Conservation (phyloP, 108 stramenopile genomes). For the Heterococcus sp. region DNA sequence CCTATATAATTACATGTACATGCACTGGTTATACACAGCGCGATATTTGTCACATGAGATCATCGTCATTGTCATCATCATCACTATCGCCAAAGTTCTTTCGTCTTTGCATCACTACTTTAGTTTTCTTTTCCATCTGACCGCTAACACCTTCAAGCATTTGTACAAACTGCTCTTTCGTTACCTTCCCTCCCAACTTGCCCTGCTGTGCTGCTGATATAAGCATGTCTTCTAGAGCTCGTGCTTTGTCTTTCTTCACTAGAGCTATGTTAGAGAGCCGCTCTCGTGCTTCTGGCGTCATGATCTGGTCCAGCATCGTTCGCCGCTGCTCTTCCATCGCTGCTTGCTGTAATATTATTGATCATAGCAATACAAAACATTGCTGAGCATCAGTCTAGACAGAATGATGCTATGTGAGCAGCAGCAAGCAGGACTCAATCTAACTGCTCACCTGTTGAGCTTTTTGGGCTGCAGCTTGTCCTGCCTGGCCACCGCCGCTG, state of each 20-base stretch:
- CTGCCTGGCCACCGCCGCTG: neutral
- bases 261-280: slow-evolving; percentile 45
- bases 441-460: neutral
- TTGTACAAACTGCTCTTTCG: slow-evolving; percentile 51
- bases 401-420: too few relatives aligned
- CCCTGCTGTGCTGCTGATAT: slow-evolving; percentile 50
- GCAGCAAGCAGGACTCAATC: too few relatives aligned
- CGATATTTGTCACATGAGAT: too few relatives aligned
- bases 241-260: slow-evolving; percentile 52
- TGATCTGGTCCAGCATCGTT: slow-evolving; percentile 48
- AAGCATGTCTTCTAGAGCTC: slow-evolving; percentile 53
- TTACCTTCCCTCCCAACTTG: slow-evolving; percentile 42
- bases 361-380: too few relatives aligned
- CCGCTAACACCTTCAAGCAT: slow-evolving; percentile 52
- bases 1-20: too few relatives aligned
- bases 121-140: slow-evolving; percentile 50
- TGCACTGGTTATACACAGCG: too few relatives aligned
- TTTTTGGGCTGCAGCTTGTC: neutral
- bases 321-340: slow-evolving; percentile 36
- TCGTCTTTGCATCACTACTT: slow-evolving; percentile 51
- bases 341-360: too few relatives aligned
- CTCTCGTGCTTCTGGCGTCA: slow-evolving; percentile 31
- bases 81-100: slow-evolving; percentile 45
- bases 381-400: too few relatives aligned
- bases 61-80: slow-evolving; percentile 56